phyloP scores from a whole-genome alignment of 2,329 filamentous ascomycete genomes.

The Mycogone perniciosa region DNA sequence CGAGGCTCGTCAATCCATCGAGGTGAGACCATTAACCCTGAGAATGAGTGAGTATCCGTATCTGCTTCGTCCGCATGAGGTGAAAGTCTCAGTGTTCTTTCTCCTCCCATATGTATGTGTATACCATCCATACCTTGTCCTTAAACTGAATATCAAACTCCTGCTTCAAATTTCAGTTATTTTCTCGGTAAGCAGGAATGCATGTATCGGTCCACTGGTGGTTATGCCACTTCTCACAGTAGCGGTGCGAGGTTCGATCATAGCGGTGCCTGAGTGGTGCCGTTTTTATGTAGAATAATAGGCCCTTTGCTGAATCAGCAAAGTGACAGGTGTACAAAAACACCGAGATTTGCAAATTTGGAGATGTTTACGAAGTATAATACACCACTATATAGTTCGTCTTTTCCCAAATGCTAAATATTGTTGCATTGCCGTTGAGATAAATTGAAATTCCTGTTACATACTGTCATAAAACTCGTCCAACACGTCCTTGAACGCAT shows the following conservation, averaged over 20 bases:
- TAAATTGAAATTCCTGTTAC: neutral
- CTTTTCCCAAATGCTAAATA: too few relatives aligned
- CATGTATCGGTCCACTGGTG: neutral
- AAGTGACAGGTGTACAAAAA: too few relatives aligned
- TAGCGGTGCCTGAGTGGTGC: neutral
- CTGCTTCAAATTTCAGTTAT: too few relatives aligned
- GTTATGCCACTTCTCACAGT: conserved; percentile 1
- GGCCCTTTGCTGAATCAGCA: too few relatives aligned
- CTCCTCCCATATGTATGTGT: neutral
- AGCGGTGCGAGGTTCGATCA: neutral
- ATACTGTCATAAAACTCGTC: neutral
- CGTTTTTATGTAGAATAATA: conserved; percentile 1
- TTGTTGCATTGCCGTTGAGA: too few relatives aligned
- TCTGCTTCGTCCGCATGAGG: neutral
- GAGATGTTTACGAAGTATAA: neutral
- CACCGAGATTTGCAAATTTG: neutral
- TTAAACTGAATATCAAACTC: neutral
- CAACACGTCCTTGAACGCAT: too few relatives aligned
- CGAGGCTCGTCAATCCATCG: conserved; percentile 13
- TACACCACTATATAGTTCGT: too few relatives aligned
- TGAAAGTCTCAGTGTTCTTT: neutral
- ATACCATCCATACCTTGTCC: neutral
- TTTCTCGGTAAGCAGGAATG: too few relatives aligned
- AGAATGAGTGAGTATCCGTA: conserved; percentile 1
- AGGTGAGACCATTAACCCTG: conserved; percentile 13